phyloP scores from a whole-genome alignment of 371 early-diverging fungal species.

The Mucor velutinosus region DNA sequence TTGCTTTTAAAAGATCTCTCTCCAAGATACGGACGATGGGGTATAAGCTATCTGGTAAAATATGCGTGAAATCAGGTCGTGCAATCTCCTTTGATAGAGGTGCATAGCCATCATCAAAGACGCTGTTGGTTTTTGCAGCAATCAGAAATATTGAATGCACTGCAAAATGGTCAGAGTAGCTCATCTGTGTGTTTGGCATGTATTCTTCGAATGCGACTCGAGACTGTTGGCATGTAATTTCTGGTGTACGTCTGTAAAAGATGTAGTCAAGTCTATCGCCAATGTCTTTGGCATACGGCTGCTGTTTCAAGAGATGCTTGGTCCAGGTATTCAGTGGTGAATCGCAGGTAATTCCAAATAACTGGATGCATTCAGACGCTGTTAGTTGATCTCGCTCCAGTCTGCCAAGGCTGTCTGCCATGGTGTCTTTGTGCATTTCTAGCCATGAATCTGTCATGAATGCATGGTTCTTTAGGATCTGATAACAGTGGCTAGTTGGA shows the following conservation, averaged over 20 bases:
- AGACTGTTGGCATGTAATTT: slow-evolving; percentile 42
- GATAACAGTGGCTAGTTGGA: slow-evolving; percentile 50
- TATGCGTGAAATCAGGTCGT: slow-evolving; percentile 23
- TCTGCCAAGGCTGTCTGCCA: slow-evolving; percentile 3
- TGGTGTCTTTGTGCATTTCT: slow-evolving; percentile 32
- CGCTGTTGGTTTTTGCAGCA: not conserved
- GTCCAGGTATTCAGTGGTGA: slow-evolving; percentile 61
- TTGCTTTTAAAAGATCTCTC: slow-evolving; percentile 10
- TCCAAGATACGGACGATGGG: slow-evolving; percentile 21
- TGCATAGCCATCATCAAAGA: slow-evolving; percentile 1
- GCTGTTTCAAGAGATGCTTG: slow-evolving; percentile 29
- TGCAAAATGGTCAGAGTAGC: slow-evolving; percentile 64
- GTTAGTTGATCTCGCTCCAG: slow-evolving; percentile 9
- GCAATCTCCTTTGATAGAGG: slow-evolving; percentile 2
- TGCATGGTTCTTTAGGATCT: slow-evolving; percentile 46
- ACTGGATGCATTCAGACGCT: slow-evolving; percentile 33
- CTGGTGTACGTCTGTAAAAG: slow-evolving; percentile 46
- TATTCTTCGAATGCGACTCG: slow-evolving; percentile 48
- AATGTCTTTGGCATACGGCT: slow-evolving; percentile 29
- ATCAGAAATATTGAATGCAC: slow-evolving; percentile 51
- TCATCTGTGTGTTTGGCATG: slow-evolving; percentile 41
- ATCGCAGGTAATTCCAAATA: slow-evolving; percentile 59
- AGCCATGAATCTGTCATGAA: slow-evolving; percentile 63
- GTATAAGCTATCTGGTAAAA: slow-evolving; percentile 13
- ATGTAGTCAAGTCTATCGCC: slow-evolving; percentile 67